Conservation (phyloP, 2,329 filamentous ascomycete genomes). For the Bipolaris cookei region DNA sequence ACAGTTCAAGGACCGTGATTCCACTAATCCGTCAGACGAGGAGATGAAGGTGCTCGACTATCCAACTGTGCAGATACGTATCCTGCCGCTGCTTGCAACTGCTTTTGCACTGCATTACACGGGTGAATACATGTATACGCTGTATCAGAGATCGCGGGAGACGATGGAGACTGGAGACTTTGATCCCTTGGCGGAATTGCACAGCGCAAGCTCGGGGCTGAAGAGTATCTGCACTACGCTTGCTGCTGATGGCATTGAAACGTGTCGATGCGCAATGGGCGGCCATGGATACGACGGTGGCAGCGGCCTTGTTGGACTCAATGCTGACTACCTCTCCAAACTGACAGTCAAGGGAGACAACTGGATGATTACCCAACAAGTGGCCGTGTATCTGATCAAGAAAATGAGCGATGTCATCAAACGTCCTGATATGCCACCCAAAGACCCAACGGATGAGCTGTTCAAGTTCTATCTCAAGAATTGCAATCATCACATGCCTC, state of each 20-base stretch:
- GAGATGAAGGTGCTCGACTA: slow-evolving; percentile 58
- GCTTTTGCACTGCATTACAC: slow-evolving; percentile 59
- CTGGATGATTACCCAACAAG: slow-evolving; percentile 64
- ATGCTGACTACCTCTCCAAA: slow-evolving; percentile 60
- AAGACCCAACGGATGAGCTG: slow-evolving; percentile 51
- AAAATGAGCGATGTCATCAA: slow-evolving; percentile 55
- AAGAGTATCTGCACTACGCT: slow-evolving; percentile 62
- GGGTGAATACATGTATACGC: slow-evolving; percentile 57
- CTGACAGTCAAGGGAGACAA: slow-evolving; percentile 64
- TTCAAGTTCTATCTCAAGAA: slow-evolving; percentile 52
- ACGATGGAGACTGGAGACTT: slow-evolving; percentile 60
- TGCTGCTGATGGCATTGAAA: slow-evolving; percentile 62
- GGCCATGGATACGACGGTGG: slow-evolving; percentile 62
- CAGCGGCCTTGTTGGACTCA: slow-evolving; percentile 60
- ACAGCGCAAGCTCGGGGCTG: slow-evolving; percentile 61
- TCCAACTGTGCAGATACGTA: slow-evolving; percentile 61
- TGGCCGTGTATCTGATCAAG: slow-evolving; percentile 59
- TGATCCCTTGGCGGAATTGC: slow-evolving; percentile 57
- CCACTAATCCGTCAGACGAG: slow-evolving; percentile 46
- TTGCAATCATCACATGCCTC: slow-evolving; percentile 34
- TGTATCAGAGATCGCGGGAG: slow-evolving; percentile 55
- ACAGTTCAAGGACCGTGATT: slow-evolving; percentile 60
- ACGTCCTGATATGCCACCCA: slow-evolving; percentile 39
- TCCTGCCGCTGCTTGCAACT: slow-evolving; percentile 60
- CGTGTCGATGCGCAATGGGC: slow-evolving; percentile 60